Evolutionary conservation across 768 basidiomycete species (phyloP).

Genomic region (Exidia glandulosa): DNA sequence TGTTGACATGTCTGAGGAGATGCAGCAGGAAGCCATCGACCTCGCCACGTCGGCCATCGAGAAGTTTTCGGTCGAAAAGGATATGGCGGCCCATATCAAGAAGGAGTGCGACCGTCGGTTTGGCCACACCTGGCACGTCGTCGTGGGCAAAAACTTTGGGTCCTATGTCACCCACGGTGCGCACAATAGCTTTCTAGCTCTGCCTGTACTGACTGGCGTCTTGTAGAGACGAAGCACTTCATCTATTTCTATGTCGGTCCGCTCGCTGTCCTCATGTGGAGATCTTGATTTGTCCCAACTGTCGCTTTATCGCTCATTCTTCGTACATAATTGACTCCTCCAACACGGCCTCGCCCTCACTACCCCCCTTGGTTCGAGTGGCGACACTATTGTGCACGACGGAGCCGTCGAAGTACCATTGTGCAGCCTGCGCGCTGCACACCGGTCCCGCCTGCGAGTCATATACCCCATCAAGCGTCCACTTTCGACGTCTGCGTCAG

Average conservation of each 20-base stretch:
- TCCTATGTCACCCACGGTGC: slow-evolving; percentile 95
- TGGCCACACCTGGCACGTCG: slow-evolving; percentile 95
- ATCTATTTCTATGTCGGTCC: slow-evolving; percentile 96
- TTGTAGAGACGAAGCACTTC: slow-evolving; percentile 90
- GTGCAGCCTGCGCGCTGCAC: too few species aligned
- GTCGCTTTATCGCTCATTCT: slow-evolving; percentile 4
- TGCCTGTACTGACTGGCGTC: neutral
- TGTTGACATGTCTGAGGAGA: slow-evolving; percentile 92
- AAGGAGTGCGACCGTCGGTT: slow-evolving; percentile 92
- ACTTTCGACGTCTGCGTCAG: too few species aligned
- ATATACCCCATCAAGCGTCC: too few species aligned
- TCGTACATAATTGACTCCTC: slow-evolving; percentile 1
- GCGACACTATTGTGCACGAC: too few species aligned
- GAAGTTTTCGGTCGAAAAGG: slow-evolving; percentile 92
- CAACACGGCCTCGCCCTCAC: too few species aligned
- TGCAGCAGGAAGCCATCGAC: slow-evolving; percentile 92
- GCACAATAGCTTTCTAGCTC: slow-evolving; percentile 15
- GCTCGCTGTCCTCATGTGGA: slow-evolving; percentile 91
- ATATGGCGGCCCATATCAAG: slow-evolving; percentile 96
- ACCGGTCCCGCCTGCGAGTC: too few species aligned
- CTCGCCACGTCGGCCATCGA: slow-evolving; percentile 77
- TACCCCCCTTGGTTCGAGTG: too few species aligned
- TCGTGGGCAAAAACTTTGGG: slow-evolving; percentile 98
- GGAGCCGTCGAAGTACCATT: too few species aligned
- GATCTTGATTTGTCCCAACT: slow-evolving; percentile 46